Base-by-base conservation (phyloP, 805 yeast genomes). In the Sugiyamaella lignohabitans region DNA sequence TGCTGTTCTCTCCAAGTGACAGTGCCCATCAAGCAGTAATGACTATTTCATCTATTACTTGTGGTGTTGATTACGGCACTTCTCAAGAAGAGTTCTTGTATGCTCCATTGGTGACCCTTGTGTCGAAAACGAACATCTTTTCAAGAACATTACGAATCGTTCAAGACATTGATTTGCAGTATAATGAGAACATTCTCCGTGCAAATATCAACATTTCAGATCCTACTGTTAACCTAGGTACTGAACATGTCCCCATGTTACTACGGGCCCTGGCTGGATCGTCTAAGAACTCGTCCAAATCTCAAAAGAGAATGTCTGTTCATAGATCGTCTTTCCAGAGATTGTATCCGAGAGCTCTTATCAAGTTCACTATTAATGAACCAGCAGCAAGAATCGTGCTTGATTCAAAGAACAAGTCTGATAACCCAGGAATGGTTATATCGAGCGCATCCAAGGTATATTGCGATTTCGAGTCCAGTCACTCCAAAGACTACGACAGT, bases 21-120 rank as follows among this genome's bases (percentile, higher is more conserved):
- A 47, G 57, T n/a, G 71, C 72, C 3, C 73, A 69, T 49, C 73
- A 69, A 53, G 62, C 66, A 6, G 56, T 66, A 8, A 49, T 65
- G 40, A 54, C 67, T 10, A 52, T 64, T 2, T 59, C 64, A 14
- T 62, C 70, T 2, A 40, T 65, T 24, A 60, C 60, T 8, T 55
- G 66, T 32, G 71, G 69, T 14, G 38, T 68, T 18, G 63, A 60
- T 29, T 49, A 49, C 34, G 49, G 47, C 16, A 45, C 42, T 2
- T 43, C 53, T 10, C 65, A 61, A 44, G 71, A 67, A 39, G 70
- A 68, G 47, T 47, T 69, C 4, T 49, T 66, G 4, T 68, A 68
- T 45, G 55, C 67, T 2, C 73, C 73, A 0, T 51, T 68, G 58
- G 54, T 67, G 24, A 60, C 69, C 1, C 46, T 59, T 46, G 49